A percentile compares a stretch with the other conserved stretches of the same genome.
phyloP scores from a whole-genome alignment of 2,329 filamentous ascomycete genomes.

The Xylaria sp. region DNA sequence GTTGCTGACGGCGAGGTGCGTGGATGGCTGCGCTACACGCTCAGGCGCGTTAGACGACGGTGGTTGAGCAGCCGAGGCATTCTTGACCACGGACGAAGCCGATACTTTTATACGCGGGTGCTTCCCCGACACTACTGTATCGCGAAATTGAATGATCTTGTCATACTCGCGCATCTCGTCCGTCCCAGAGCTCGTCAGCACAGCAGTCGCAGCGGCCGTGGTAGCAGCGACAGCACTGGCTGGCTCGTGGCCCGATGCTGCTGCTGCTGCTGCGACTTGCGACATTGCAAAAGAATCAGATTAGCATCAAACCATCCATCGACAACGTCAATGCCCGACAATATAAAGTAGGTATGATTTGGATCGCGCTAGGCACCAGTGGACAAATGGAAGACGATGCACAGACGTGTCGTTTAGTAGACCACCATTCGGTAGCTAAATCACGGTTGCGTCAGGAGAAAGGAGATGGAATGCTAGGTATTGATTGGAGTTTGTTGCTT shows the following conservation, averaged over 20 bases:
- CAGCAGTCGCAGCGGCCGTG: slow-evolving; percentile 30
- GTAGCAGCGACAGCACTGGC: slow-evolving; percentile 21
- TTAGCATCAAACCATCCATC: slow-evolving; percentile 35
- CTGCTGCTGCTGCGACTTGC: slow-evolving; percentile 28
- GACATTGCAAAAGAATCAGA: slow-evolving; percentile 37
- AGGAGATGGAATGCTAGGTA: slow-evolving; percentile 11
- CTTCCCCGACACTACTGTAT: slow-evolving; percentile 81
- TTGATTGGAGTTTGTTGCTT: slow-evolving; percentile 17
- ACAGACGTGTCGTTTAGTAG: slow-evolving; percentile 18
- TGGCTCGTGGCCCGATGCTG: slow-evolving; percentile 37
- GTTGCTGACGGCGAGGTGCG: slow-evolving; percentile 35
- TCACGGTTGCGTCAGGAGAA: slow-evolving; percentile 27
- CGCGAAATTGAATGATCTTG: slow-evolving; percentile 82
- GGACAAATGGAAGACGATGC: slow-evolving; percentile 22
- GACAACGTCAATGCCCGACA: slow-evolving; percentile 23
- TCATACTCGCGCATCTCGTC: slow-evolving; percentile 76
- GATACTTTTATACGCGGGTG: slow-evolving; percentile 71
- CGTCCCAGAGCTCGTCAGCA: slow-evolving; percentile 52
- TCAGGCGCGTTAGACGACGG: slow-evolving; percentile 39
- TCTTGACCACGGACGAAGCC: slow-evolving; percentile 46
- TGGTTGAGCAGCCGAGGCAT: slow-evolving; percentile 40
- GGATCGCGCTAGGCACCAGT: slow-evolving; percentile 14
- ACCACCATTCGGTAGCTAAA: slow-evolving; percentile 4
- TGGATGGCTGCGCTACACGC: slow-evolving; percentile 39
- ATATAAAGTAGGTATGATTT: slow-evolving; percentile 25